Evolutionary conservation across 1,139 yeast species (phyloP).

Genomic region (Geotrichum siamense): DNA sequence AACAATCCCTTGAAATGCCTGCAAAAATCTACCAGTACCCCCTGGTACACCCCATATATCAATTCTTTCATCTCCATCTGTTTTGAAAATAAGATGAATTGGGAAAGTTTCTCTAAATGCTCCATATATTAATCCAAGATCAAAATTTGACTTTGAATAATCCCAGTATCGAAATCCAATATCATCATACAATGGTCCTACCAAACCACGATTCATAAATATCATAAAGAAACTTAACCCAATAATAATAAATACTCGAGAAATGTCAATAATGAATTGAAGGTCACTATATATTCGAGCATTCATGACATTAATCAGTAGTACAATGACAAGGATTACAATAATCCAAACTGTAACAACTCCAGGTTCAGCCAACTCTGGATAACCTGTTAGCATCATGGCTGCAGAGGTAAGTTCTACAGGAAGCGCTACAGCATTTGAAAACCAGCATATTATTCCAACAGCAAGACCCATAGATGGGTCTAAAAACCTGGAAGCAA

Average conservation of each 20-base stretch:
- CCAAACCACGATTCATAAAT: slow-evolving; percentile 50
- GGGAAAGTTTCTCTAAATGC: slow-evolving; percentile 63
- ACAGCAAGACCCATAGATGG: slow-evolving; percentile 80
- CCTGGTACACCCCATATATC: slow-evolving; percentile 50
- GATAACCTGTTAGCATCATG: slow-evolving; percentile 62
- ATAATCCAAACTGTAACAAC: slow-evolving; percentile 66
- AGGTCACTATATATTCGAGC: slow-evolving; percentile 70
- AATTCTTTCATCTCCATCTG: slow-evolving; percentile 43
- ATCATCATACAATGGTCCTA: slow-evolving; percentile 31
- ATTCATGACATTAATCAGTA: slow-evolving; percentile 54
- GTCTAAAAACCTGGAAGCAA: slow-evolving; percentile 73
- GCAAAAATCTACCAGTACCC: slow-evolving; percentile 53
- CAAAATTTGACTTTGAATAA: slow-evolving; percentile 43
- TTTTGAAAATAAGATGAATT: slow-evolving; percentile 29
- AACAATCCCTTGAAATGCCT: slow-evolving; percentile 55
- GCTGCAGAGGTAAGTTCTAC: slow-evolving; percentile 77
- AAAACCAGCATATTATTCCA: slow-evolving; percentile 71
- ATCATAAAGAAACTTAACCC: slow-evolving; percentile 59
- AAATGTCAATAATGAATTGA: slow-evolving; percentile 55
- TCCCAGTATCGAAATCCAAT: slow-evolving; percentile 69
- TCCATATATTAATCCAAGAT: slow-evolving; percentile 52
- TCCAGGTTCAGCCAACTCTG: slow-evolving; percentile 45
- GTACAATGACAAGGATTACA: slow-evolving; percentile 48
- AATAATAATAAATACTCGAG: slow-evolving; percentile 51
- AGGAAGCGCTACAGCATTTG: slow-evolving; percentile 67